A percentile compares a stretch with the other conserved stretches of the same genome.
Conservation (phyloP, 768 basidiomycete genomes). For the Coprinellus aureogranulatus region DNA sequence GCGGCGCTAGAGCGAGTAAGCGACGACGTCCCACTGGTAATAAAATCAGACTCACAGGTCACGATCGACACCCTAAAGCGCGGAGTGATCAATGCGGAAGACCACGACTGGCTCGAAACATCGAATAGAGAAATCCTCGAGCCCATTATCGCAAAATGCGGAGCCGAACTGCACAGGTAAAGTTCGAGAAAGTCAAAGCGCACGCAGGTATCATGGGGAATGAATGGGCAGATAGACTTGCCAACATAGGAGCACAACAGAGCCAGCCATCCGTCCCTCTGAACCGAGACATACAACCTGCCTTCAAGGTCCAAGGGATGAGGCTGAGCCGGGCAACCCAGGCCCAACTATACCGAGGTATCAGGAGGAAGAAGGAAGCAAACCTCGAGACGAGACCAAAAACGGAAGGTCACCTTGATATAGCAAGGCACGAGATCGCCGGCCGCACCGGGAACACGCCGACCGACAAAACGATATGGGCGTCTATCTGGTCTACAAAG, state of each 20-base stretch:
- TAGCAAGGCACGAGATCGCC: background rate
- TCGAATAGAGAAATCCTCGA: conserved; percentile 5
- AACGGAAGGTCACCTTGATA: background rate
- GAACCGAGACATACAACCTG: too few species aligned
- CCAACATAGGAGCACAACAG: background rate
- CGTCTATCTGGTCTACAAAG: background rate
- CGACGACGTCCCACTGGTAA: background rate
- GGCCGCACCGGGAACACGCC: background rate
- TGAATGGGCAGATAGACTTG: conserved; percentile 14
- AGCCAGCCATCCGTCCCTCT: too few species aligned
- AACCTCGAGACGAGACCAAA: background rate
- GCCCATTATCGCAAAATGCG: background rate
- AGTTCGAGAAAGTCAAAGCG: conserved; percentile 13
- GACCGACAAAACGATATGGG: background rate
- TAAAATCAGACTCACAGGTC: conserved; percentile 17
- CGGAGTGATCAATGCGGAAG: conserved; percentile 6
- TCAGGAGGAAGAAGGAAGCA: background rate
- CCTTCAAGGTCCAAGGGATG: background rate
- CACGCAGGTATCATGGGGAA: conserved; percentile 13
- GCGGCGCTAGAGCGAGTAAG: conserved; percentile 1
- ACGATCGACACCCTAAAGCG: conserved; percentile 13
- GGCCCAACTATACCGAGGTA: background rate
- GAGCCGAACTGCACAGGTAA: background rate
- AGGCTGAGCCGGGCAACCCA: background rate
- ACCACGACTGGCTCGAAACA: conserved; percentile 11